phyloP scores from a whole-genome alignment of 1,139 yeast genomes.

The Scheffersomyces illinoinensis region DNA sequence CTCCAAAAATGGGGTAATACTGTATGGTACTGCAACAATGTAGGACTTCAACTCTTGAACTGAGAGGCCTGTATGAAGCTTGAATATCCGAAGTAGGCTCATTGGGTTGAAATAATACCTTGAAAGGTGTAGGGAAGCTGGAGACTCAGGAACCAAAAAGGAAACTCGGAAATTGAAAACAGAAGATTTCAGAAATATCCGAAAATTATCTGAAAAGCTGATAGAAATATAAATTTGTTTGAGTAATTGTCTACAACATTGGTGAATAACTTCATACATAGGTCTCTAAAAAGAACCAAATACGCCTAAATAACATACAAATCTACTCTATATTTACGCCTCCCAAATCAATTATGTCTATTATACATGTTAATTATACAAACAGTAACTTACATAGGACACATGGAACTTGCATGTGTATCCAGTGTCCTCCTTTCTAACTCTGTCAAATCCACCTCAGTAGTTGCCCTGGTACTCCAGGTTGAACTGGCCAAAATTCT shows the following conservation, averaged over 20 bases:
- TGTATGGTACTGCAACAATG: background rate
- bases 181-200: background rate
- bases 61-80: background rate
- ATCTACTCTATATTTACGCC: background rate
- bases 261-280: background rate
- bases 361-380: background rate
- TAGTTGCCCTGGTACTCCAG: slow-evolving; percentile 11
- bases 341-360: background rate
- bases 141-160: background rate
- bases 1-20: background rate
- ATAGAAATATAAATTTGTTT: background rate
- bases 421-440: background rate
- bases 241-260: too few relatives aligned
- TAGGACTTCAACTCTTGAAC: background rate
- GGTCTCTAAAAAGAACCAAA: background rate
- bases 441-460: background rate
- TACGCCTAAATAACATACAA: too few relatives aligned
- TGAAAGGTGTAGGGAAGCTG: background rate
- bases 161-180: too few relatives aligned
- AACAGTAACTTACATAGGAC: background rate
- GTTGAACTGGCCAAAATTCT: slow-evolving; percentile 7
- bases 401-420: background rate
- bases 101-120: background rate
- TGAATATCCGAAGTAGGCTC: background rate
- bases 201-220: background rate